Evolutionary conservation across 495 filamentous ascomycete species (phyloP), one percentile per base, ranked within the genome.

Genomic region (Talaromyces thailandensis): DNA sequence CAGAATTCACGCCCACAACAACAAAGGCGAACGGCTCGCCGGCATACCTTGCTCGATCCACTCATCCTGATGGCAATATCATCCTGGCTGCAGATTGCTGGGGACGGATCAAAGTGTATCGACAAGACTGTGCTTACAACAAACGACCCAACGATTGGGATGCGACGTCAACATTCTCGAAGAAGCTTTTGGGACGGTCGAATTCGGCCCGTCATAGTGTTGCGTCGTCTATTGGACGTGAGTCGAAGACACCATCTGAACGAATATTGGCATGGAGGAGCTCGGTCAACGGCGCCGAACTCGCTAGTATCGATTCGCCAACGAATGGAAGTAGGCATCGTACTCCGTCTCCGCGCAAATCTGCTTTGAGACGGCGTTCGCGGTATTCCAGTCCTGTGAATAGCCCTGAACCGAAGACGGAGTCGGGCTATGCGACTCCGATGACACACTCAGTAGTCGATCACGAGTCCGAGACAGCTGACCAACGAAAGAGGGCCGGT

Each of bases 231-330:
- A 76, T 64, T 60, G 79, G 69, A 51, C 78, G 74, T 63, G 76
- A 76, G 26, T 78, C 71, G 43, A 84, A 83, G 64, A 80, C 87
- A 1, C 82, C 84, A 4, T 86, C 87, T 6, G 93, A 98, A 64
- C 82, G 90, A n/a, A 96, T 97, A 61, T 81, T 96, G 40, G 90
- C 85, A 58, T 98, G 93, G 93, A 87, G 93, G 14, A 91, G 93
- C 67, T 91, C 87, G 6, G 76, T 80, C 32, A 81, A 92, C 61
- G 84, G 79, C 25, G 85, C 83, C 59, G 73, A 72, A 58, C 81
- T 75, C 29, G 68, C 75, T 35, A 84, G 80, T 65, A 69, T 81
- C 28, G 82, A 84, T n/a, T 74, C 76, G 24, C 77, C 78, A 45
- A 75, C 73, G 58, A 69, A 73, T 16, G 73, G 72, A 9, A 70